Base-by-base conservation (phyloP, 176 grass and related monocot species). In the Bolboschoenus planiculmis region DNA sequence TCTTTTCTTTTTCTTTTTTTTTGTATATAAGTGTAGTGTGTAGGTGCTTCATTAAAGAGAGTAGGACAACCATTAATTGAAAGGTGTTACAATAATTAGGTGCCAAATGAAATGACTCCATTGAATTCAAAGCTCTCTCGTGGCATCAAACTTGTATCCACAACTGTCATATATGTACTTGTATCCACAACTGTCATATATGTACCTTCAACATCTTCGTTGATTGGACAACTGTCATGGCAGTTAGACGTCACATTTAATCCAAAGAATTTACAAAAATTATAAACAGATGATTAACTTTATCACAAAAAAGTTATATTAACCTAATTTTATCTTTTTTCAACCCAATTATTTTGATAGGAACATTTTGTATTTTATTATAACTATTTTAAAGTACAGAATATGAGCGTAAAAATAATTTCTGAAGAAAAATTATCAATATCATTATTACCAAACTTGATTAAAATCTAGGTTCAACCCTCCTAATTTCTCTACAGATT, bases 41-140 rank as follows among this genome's bases (percentile, higher is more conserved):
- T 68, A 39, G 64, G 34, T 68, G 72, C 44, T 33, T n/a, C n/a
- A n/a, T n/a, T 48, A 76, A 76, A 76, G 43, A 76, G 44, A 31
- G 44, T 76, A 76, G 72, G 5, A 74, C 10, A 24, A 48, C 24
- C 43, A 23, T 76, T 50, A 76, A 51, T 76, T 76, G 44, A 24
- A 24, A 76, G 42, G 72, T 51, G 72, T 76, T 23, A 51, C 50
- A 29, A 76, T 50, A 51, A 76, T 51, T 51, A 76, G 44, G 24
- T 76, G 42, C 0, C 14, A 76, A 76, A 51, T 76, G 43, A 76
- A 51, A 51, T 76, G 43, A 76, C 26, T 31, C 3, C 18, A 47
- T 44, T 48, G 31, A 44, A 76, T 51, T 2, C 14, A 18, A 50
- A 75, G 13, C 10, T 75, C 13, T 29, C 39, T 46, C 4, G 24